Base-by-base conservation (phyloP, 306 rosid species). In the Vigna radiata region DNA sequence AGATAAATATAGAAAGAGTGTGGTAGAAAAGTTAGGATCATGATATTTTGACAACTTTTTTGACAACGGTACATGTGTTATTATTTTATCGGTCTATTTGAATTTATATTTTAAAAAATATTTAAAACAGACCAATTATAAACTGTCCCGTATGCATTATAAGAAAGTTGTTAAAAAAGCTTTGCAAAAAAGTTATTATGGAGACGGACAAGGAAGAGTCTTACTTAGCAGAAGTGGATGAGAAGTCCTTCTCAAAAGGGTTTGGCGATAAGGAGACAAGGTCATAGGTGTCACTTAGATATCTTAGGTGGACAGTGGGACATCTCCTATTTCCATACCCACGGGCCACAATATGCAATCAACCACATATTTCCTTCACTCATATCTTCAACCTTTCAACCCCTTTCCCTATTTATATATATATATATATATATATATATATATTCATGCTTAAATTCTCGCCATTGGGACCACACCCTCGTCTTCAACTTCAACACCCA, bases 321-420 rank as follows among this genome's bases (percentile, higher is more conserved):
- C 82, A 80, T 59, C 54, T 74, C 80, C 47, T 64, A 66, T 76
- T 36, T 75, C 70, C 70, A 63, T 79, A 77, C 69, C 77, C 52
- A 77, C 53, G 80, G 86, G 73, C 85, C 92, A 47, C 81, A 75
- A 15, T 59, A 68, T 59, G 67, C 8, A 7, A 60, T 79, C 81
- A 86, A 86, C 93, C 91, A 90, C 97, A 87, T 66, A 71, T 68
- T 85, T 50, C 7, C 9, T 78, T 63, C 69, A 60, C 70, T 75
- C 90, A 54, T 85, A 79, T 87, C 84, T 83, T 44, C 74, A 25
- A 27, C 69, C 11, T n/a, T n/a, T 21, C n/a, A n/a, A 17, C n/a
- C 68, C 8, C 31, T 46, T 17, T 6, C 56, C 41, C 48, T 72
- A 65, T 21, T 16, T 48, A 59, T 78, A 62, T 54, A 11, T 44